Base-by-base conservation (phyloP, 352 stramenopile genomes). In the Pythium biforme region DNA sequence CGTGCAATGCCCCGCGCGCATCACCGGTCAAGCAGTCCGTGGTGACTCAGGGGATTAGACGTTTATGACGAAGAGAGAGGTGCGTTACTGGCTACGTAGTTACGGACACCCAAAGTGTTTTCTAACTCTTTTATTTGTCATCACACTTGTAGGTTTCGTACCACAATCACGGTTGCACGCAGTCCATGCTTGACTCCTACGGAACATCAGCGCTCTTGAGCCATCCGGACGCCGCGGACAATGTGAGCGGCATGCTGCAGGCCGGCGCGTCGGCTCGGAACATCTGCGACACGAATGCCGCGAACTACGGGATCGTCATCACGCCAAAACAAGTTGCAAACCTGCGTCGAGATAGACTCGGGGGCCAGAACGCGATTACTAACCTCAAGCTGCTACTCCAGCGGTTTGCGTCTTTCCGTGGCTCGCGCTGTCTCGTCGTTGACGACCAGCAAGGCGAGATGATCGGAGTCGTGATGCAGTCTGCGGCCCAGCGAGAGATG, bases 391-490 rank as follows among this genome's bases (percentile, higher is more conserved):
- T 41, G 0, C 27, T 60, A 0, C 7, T 52, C 14, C 10, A 22
- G 14, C 22, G 25, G 14, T 40, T 59, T 17, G 34, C 15, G 17
- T 39, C 34, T 0, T 59, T 39, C 41, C 4, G 2, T 2, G 49
- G 49, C 4, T 58, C 33, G 22, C 23, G 53, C 23, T 39, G 53
- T 9, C 33, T 58, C 1, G 43, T 69, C 0, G 20, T 53, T 1
- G 53, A 61, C 4, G 58, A 62, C 17, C 40, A 69, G 15, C 22
- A 45, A 19, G 22, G 34, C 23, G 23, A 64, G 12, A 39, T 47
- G 1, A 27, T 26, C 27, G 55, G 65, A 4, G 41, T 70, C 7
- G 23, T 66, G 0, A 43, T 76, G 0, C 66, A 70, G 33, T 22
- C 25, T 0, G 49, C 58, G 9, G 45, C 39, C 2, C 68, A 74